A percentile compares a stretch with the other conserved stretches of the same genome.
These are phyloP conservation scores for Rhynchosporium secalis DNA, from an alignment of 2,329 filamentous ascomycete species.

Conservation along the genomic window DNA sequence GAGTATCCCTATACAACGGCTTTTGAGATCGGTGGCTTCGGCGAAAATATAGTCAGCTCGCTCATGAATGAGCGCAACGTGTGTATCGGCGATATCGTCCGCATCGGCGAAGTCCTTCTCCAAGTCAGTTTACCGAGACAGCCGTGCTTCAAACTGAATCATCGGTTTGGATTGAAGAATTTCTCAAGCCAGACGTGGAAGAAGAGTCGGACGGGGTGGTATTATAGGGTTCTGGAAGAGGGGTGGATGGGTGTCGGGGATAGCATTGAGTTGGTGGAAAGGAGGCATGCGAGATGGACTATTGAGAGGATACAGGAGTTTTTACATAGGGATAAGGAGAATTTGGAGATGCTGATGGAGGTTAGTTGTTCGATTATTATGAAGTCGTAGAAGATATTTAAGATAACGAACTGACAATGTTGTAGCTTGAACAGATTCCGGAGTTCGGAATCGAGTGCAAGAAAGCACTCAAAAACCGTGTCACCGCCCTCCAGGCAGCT, in stretches of 20 bases:
- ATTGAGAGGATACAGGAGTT: slow-evolving; percentile 64
- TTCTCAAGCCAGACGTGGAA: slow-evolving; percentile 60
- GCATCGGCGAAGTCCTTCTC: slow-evolving; percentile 50
- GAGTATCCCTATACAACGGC: slow-evolving; percentile 53
- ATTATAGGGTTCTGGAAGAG: slow-evolving; percentile 60
- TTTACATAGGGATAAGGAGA: slow-evolving; percentile 52
- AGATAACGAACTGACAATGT: not conserved
- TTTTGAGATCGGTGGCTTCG: slow-evolving; percentile 61
- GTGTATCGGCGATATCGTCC: slow-evolving; percentile 63
- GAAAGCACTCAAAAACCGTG: slow-evolving; percentile 52
- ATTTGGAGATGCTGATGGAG: slow-evolving; percentile 53
- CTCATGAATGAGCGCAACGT: slow-evolving; percentile 63
- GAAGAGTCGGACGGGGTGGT: slow-evolving; percentile 62
- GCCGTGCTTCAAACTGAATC: slow-evolving; percentile 69
- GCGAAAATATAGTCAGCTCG: slow-evolving; percentile 61
- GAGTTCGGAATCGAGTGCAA: slow-evolving; percentile 46
- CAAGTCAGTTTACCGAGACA: slow-evolving; percentile 62
- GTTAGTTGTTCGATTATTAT: slow-evolving; percentile 1
- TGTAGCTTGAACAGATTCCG: slow-evolving; percentile 41
- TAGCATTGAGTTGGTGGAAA: slow-evolving; percentile 54
- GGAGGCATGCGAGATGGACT: slow-evolving; percentile 60
- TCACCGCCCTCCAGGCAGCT: slow-evolving; percentile 47
- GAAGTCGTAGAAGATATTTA: not conserved
- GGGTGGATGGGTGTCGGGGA: slow-evolving; percentile 58
- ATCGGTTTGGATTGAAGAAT: slow-evolving; percentile 62